A percentile compares a stretch with the other conserved stretches of the same genome.
Conservation (phyloP, 2,329 filamentous ascomycete species). For the Fusarium siculi region DNA sequence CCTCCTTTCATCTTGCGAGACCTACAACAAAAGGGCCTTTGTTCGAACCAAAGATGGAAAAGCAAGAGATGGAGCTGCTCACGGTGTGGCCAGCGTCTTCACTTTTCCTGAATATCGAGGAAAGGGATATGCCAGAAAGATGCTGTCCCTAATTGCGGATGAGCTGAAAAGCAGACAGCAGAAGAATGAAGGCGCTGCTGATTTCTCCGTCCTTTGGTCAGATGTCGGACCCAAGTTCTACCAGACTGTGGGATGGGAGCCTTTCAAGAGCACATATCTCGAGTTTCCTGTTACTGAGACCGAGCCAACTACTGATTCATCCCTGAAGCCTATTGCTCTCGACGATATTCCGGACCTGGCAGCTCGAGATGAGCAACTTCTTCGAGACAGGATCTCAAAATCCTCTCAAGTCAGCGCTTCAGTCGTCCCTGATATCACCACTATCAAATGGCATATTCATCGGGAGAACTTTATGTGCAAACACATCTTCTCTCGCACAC, state of each 20-base stretch:
- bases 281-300: conserved; percentile 59
- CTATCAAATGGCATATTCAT: conserved; percentile 69
- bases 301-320: conserved; percentile 39
- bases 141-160: conserved; percentile 73
- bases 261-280: conserved; percentile 78
- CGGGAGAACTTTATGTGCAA: conserved; percentile 82
- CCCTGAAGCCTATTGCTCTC: conserved; percentile 61
- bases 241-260: conserved; percentile 78
- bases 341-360: conserved; percentile 71
- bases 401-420: conserved; percentile 48
- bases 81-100: conserved; percentile 86
- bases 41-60: conserved; percentile 51
- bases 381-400: conserved; percentile 64
- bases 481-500: conserved; percentile 66
- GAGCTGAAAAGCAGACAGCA: conserved; percentile 47
- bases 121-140: conserved; percentile 79
- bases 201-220: conserved; percentile 84
- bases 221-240: conserved; percentile 90
- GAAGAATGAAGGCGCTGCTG: conserved; percentile 49
- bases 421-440: conserved; percentile 47
- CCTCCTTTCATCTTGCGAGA: conserved; percentile 73
- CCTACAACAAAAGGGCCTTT: conserved; percentile 68
- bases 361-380: conserved; percentile 69
- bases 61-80: conserved; percentile 66
- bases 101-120: conserved; percentile 74